Percentiles rank a stretch among this genome's conserved stretches.
These are phyloP conservation scores for Collybiopsis luxurians DNA, from an alignment of 768 basidiomycete genomes.

Conservation along the genomic window DNA sequence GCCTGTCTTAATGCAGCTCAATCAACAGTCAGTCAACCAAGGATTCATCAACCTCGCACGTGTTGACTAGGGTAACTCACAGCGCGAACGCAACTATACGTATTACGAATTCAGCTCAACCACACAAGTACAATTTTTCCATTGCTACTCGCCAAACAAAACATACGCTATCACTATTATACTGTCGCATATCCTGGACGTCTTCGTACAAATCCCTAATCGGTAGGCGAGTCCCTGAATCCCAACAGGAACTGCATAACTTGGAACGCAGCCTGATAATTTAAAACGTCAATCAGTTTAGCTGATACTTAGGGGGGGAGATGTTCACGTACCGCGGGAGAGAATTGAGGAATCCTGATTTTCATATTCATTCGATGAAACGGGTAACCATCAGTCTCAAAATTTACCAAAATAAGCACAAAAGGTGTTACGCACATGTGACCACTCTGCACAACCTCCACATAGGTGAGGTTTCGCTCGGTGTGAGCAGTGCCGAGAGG, in stretches of 20 bases:
- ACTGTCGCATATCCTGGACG: no score
- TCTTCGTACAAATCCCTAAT: no score
- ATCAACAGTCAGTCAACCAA: no score
- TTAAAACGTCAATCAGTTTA: slow-evolving; percentile 6
- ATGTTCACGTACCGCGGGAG: slow-evolving; percentile 46
- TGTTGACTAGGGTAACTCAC: no score
- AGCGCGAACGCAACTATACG: no score
- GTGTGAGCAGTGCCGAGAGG: slow-evolving; percentile 61
- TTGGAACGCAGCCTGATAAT: slow-evolving; percentile 58
- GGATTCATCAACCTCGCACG: no score
- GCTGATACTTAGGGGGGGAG: neutral
- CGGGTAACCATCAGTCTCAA: neutral
- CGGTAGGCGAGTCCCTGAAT: slow-evolving; percentile 42
- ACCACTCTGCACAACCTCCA: slow-evolving; percentile 65
- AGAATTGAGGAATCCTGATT: slow-evolving; percentile 64
- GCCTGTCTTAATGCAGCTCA: no score
- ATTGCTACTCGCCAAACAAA: no score
- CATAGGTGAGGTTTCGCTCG: slow-evolving; percentile 67
- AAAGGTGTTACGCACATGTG: slow-evolving; percentile 52
- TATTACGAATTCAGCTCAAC: no score
- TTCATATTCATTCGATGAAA: no score
- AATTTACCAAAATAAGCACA: neutral
- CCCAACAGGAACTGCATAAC: slow-evolving; percentile 70
- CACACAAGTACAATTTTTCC: no score
- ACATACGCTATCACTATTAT: no score